phyloP scores from a whole-genome alignment of 176 grass and related monocot species.

The Chloris gayana region DNA sequence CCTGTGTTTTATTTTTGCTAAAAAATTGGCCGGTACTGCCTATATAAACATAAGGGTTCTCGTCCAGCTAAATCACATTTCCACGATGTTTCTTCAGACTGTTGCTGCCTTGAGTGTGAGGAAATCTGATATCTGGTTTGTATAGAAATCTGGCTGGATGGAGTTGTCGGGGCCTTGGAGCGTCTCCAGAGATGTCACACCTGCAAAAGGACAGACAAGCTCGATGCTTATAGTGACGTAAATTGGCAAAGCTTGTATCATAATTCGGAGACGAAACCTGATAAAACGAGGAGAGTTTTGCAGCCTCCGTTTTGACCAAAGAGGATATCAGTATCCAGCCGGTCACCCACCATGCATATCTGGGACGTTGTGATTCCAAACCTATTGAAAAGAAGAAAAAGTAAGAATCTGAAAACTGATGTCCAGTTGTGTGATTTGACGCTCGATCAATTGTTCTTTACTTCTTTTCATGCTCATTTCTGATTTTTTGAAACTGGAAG shows the following conservation, averaged over 20 bases:
- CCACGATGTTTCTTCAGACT: slow-evolving; percentile 52
- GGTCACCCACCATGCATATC: slow-evolving; percentile 99
- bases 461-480: slow-evolving; percentile 1
- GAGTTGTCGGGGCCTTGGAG: slow-evolving; percentile 88
- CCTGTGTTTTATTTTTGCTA: slow-evolving; percentile 25
- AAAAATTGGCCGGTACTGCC: slow-evolving; percentile 29
- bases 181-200: slow-evolving; percentile 81
- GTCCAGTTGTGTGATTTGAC: not conserved
- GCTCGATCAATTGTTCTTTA: slow-evolving; percentile 1
- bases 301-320: slow-evolving; percentile 98
- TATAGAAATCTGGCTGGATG: slow-evolving; percentile 93
- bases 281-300: slow-evolving; percentile 96
- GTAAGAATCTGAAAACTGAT: slow-evolving; percentile 17
- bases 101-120: slow-evolving; percentile 76
- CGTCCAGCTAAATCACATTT: slow-evolving; percentile 20
- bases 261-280: slow-evolving; percentile 65
- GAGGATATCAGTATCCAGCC: slow-evolving; percentile 92
- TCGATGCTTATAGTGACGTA: slow-evolving; percentile 14
- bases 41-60: slow-evolving; percentile 28
- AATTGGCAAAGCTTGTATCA: not conserved
- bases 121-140: slow-evolving; percentile 88
- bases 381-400: slow-evolving; percentile 37
- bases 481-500: slow-evolving; percentile 8
- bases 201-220: slow-evolving; percentile 42
- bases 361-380: slow-evolving; percentile 94